Base-by-base conservation (phyloP, 306 rosid genomes). In the Boehmeria nivea region DNA sequence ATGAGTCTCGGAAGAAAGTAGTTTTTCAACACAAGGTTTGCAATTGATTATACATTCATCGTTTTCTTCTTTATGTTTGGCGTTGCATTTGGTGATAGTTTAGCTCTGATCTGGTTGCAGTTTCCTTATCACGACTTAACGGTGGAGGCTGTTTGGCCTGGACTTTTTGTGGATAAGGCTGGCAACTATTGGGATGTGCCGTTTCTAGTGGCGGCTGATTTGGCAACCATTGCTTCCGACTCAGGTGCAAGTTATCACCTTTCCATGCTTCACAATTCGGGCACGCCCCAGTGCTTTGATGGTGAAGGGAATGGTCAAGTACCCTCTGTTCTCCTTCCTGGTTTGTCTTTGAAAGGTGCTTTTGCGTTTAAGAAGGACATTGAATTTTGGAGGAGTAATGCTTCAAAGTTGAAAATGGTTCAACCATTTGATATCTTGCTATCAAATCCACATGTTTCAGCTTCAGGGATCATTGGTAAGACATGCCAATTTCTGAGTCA, bases 111-210 rank as follows among this genome's bases (percentile, higher is more conserved):
- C 64, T 43, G 21, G 25, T 66, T 76, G 80, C 74, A 90, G 98
- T 87, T 91, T 61, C 81, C 88, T 10, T 56, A 72, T 57, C 98
- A 91, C 39, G 83, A 87, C 61, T 69, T 91, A 22, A 82, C 70
- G 5, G 67, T 78, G 66, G 96, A 84, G 75, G 96, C 96, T 45
- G 83, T 84, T 60, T 77, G 62, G 69, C 96, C 96, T 10, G 89
- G 85, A 52, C 98, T 87, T 69, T 91, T 84, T 69, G 75, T 77
- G 39, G 98, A 82, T 49, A 76, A 77, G 63, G 43, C 53, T 22
- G 87, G 96, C 39, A 75, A 84, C 55, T 91, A 87, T 43, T 91
- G 96, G 98, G 95, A 91, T 57, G 93, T 87, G 6, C 98, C 98
- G 16, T 73, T 81, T 40, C 78, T 86, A 59, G 54, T 81, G 80